Base-by-base conservation (phyloP, 2,329 filamentous ascomycete species). In the Beauveria scarabaeidicola region DNA sequence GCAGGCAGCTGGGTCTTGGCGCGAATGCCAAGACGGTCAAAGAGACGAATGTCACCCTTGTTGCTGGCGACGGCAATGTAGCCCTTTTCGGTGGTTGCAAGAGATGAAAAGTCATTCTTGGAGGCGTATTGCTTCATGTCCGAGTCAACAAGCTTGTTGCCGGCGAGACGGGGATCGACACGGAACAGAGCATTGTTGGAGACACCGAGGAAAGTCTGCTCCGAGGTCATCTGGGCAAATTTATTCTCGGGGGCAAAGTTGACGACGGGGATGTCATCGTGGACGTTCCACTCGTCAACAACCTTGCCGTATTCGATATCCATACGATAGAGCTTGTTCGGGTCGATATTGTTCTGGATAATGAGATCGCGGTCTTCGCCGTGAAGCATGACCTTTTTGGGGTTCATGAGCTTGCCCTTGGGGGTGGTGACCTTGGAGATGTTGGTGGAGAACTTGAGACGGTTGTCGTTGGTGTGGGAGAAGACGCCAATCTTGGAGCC, bases 401-500 rank as follows among this genome's bases (percentile, higher is more conserved):
- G 94, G 63, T 88, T 92, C 77, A 99, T 97, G 0, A 92, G 79
- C 70, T 88, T 89, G 67, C 94, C 94, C 48, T 84, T 83, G 2
- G 92, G 90, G 0, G 93, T 96, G 72, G 91, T 87, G 54, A 99
- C 90, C 74, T 95, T 96, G 62, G 91, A 96, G 68, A 99, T 99
- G 64, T 92, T 97, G 62, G 94, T 99, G 13, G 91, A 91, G 73
- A 97, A 99, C 71, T 97, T 90, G 17, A 99, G 82, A 65, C 93
- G 87, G 71, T 97, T 95, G 75, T 96, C 90, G 0, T 86, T 80
- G 0, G 91, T 96, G 70, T 99, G 94, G 73, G 95, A 97, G 82
- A 99, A 99, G 44, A 99, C 94, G 58, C 94, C 94, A 71, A 99
- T 99, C 81, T 97, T 97, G 67, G 92, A 94, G 36, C 94, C 94